Evolutionary conservation across 2,329 filamentous ascomycete genomes (phyloP).

Genomic region (Xylariales sp.): DNA sequence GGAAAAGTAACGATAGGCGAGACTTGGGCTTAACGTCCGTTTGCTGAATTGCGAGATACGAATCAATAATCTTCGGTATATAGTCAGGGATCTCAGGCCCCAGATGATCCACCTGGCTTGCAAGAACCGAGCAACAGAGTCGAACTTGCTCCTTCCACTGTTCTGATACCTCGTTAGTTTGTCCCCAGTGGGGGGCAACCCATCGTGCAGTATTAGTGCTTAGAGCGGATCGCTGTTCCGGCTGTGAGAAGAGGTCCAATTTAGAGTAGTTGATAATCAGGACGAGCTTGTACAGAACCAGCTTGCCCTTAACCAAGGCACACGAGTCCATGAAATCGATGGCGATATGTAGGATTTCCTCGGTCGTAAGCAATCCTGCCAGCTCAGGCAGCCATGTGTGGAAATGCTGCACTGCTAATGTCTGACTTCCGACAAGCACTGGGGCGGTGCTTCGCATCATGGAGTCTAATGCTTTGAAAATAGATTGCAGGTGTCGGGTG

Average conservation of each 20-base stretch:
- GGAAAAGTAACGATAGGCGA: conserved; percentile 82
- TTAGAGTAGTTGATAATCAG: conserved; percentile 89
- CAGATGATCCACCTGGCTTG: conserved; percentile 75
- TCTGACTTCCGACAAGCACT: conserved; percentile 88
- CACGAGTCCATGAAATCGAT: conserved; percentile 94
- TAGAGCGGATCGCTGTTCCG: conserved; percentile 68
- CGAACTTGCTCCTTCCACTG: conserved; percentile 93
- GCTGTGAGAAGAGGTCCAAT: conserved; percentile 73
- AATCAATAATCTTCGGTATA: conserved; percentile 85
- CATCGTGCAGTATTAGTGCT: conserved; percentile 80
- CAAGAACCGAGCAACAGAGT: conserved; percentile 86
- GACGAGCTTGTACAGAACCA: conserved; percentile 87
- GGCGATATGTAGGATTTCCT: conserved; percentile 86
- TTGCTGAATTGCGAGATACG: conserved; percentile 72
- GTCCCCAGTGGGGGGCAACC: conserved; percentile 92
- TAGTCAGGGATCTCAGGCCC: conserved; percentile 82
- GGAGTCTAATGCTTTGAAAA: conserved; percentile 84
- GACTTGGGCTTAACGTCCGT: conserved; percentile 49
- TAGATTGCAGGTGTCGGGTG: conserved; percentile 73
- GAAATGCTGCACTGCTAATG: conserved; percentile 90
- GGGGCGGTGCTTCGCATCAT: conserved; percentile 87
- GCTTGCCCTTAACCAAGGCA: conserved; percentile 78
- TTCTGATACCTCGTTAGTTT: conserved; percentile 64
- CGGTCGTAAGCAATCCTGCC: conserved; percentile 65
- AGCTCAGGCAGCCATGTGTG: conserved; percentile 97